Conservation (phyloP, 148 eudicot species). For the Diospyros lotus region DNA sequence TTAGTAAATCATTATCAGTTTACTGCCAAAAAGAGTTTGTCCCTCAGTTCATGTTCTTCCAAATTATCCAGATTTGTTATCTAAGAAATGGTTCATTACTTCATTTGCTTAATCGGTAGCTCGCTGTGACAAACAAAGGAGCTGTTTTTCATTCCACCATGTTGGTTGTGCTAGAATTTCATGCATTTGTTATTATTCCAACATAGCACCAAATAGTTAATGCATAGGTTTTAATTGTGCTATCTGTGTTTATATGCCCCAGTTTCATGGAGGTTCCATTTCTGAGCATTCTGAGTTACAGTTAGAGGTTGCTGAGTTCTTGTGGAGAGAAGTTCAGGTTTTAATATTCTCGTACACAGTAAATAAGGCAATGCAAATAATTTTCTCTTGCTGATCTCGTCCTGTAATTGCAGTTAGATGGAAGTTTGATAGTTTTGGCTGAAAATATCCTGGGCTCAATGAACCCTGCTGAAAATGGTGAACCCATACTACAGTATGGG, state of each 20-base stretch:
- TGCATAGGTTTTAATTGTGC: not conserved
- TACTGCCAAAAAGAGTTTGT: no score
- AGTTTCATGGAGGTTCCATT: slow-evolving; percentile 93
- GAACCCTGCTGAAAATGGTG: slow-evolving; percentile 37
- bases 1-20: no score
- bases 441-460: slow-evolving; percentile 71
- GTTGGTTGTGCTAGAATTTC: slow-evolving; percentile 1
- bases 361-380: slow-evolving; percentile 6
- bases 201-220: not conserved
- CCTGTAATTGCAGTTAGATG: slow-evolving; percentile 58
- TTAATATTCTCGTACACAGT: slow-evolving; percentile 7
- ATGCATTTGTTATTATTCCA: not conserved
- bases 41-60: not conserved
- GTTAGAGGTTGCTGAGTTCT: slow-evolving; percentile 86
- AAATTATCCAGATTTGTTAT: not conserved
- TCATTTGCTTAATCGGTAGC: not conserved
- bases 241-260: slow-evolving; percentile 12
- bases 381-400: slow-evolving; percentile 25
- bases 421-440: slow-evolving; percentile 75
- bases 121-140: not conserved
- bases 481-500: slow-evolving; percentile 75
- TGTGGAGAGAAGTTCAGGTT: slow-evolving; percentile 92
- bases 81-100: not conserved
- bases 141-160: not conserved
- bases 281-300: slow-evolving; percentile 86